Evolutionary conservation across 2,329 filamentous ascomycete species (phyloP).

Genomic region (Arthrobotrys pseudoclavata): DNA sequence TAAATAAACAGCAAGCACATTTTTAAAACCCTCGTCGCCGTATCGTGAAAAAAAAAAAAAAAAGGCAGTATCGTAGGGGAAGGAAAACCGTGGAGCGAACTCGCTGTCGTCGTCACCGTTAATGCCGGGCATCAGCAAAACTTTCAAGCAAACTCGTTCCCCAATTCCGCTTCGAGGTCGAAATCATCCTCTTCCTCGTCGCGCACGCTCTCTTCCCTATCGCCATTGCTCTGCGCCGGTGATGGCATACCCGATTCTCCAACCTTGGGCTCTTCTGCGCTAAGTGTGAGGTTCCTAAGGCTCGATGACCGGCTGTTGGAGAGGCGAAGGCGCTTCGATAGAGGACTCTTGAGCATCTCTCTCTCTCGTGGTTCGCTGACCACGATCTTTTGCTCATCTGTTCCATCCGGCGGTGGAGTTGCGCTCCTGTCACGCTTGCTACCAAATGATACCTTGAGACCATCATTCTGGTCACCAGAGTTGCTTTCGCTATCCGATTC

Average conservation of each 20-base stretch:
- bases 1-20: conserved; percentile 24
- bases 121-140: background rate
- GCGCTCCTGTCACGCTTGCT: conserved; percentile 54
- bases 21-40: background rate
- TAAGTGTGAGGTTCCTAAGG: conserved; percentile 54
- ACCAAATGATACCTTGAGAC: conserved; percentile 44
- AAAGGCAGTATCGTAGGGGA: background rate
- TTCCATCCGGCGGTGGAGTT: conserved; percentile 49
- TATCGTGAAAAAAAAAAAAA: background rate
- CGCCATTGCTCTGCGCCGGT: conserved; percentile 53
- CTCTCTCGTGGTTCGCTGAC: conserved; percentile 45
- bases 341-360: conserved; percentile 52
- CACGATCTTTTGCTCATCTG: conserved; percentile 40
- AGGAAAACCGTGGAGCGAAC: background rate
- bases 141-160: conserved; percentile 48
- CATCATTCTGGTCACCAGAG: conserved; percentile 44
- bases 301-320: conserved; percentile 58
- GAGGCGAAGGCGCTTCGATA: conserved; percentile 52
- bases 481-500: conserved; percentile 54
- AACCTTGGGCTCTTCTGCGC: conserved; percentile 47
- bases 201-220: conserved; percentile 43
- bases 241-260: conserved; percentile 58
- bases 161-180: conserved; percentile 54
- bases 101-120: conserved; percentile 5
- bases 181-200: conserved; percentile 55